phyloP scores from a whole-genome alignment of 1,284 basidiomycete species.

The Ceratobasidium sp. region DNA sequence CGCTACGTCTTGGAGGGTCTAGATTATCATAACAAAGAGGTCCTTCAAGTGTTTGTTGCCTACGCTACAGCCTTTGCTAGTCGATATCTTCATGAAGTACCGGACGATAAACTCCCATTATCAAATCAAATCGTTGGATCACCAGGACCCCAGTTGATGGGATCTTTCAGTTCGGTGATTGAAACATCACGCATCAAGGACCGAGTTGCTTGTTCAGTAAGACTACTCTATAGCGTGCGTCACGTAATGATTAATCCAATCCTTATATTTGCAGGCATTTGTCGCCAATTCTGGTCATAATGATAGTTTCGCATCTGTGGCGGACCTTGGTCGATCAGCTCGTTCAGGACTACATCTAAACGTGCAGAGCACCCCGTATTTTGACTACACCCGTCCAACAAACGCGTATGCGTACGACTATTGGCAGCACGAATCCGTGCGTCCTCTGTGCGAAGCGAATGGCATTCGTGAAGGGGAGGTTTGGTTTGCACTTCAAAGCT shows the following conservation, averaged over 20 bases:
- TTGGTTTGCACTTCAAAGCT: constrained; percentile 69
- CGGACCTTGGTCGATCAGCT: constrained; percentile 61
- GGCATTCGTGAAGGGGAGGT: constrained; percentile 64
- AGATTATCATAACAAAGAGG: constrained; percentile 58
- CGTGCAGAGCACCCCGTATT: constrained; percentile 64
- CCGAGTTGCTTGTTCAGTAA: constrained; percentile 51
- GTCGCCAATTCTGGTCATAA: constrained; percentile 68
- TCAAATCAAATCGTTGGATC: constrained; percentile 1
- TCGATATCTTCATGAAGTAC: constrained; percentile 53
- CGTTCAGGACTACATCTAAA: constrained; percentile 63
- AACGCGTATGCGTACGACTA: constrained; percentile 75
- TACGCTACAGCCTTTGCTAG: constrained; percentile 61
- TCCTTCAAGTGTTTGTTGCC: constrained; percentile 59
- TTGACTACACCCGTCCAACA: constrained; percentile 56
- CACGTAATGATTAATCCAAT: too few species aligned
- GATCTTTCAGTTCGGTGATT: not conserved
- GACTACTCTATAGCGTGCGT: too few species aligned
- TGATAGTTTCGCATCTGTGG: constrained; percentile 59
- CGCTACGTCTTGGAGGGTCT: constrained; percentile 55
- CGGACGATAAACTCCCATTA: constrained; percentile 58
- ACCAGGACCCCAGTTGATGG: not conserved
- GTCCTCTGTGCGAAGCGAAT: constrained; percentile 54
- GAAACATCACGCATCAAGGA: constrained; percentile 48
- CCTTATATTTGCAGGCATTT: constrained; percentile 54
- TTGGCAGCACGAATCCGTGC: constrained; percentile 59